Conservation (phyloP, 164 flowering plant genomes). For the Akebia trifoliata region DNA sequence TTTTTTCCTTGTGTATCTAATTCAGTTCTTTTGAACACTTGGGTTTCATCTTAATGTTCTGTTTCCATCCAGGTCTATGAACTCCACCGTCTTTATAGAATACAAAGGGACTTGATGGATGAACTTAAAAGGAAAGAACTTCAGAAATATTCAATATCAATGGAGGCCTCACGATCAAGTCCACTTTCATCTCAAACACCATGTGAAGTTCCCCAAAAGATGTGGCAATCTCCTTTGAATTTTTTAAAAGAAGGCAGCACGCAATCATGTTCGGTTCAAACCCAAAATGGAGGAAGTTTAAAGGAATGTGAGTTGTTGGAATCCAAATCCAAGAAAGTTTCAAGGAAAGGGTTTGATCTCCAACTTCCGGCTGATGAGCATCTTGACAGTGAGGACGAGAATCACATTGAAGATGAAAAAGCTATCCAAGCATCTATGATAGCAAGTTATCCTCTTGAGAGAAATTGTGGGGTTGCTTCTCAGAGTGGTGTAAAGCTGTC, state of each 20-base stretch:
- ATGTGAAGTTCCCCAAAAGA: conserved; percentile 38
- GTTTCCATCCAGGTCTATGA: conserved; percentile 58
- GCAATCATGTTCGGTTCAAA: conserved; percentile 26
- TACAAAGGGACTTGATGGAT: conserved; percentile 82
- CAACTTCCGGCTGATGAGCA: conserved; percentile 84
- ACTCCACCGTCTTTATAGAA: conserved; percentile 83
- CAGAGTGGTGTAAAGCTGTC: conserved; percentile 31
- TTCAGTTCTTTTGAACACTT: too few relatives aligned
- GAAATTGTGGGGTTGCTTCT: conserved; percentile 18
- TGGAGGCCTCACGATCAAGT: conserved; percentile 44
- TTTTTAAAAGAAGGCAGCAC: conserved; percentile 46
- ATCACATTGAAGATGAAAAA: conserved; percentile 27
- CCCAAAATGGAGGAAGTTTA: conserved; percentile 38
- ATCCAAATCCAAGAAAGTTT: conserved; percentile 47
- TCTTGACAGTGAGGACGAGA: conserved; percentile 60
- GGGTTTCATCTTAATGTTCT: background rate
- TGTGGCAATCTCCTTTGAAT: conserved; percentile 43
- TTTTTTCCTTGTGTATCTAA: too few relatives aligned
- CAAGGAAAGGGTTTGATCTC: conserved; percentile 71
- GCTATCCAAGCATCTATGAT: too few relatives aligned
- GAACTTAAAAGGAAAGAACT: conserved; percentile 54
- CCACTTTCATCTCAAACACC: conserved; percentile 48
- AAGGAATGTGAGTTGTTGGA: conserved; percentile 46
- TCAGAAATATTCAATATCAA: conserved; percentile 26
- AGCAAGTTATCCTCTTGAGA: conserved; percentile 23